Evolutionary conservation across 495 filamentous ascomycete species (phyloP).

Genomic region (Hapsidospora chrysogenum): DNA sequence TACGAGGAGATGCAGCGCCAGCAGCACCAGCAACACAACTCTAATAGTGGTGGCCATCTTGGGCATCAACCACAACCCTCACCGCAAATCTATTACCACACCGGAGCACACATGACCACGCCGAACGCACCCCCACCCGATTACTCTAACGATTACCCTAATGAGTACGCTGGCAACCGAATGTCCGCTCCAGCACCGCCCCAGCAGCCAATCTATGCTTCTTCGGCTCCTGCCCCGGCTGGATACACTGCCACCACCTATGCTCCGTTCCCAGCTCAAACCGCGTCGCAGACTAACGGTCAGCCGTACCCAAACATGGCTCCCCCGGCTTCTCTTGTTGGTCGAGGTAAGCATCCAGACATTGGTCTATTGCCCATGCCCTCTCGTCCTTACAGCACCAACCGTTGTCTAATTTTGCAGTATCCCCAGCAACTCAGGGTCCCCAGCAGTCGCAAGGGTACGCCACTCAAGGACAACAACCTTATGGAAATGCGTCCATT

Average conservation of each 20-base stretch:
- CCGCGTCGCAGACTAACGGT: too few species aligned
- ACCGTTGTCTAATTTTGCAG: constrained; percentile 37
- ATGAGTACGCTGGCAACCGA: not conserved
- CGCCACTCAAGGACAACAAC: constrained; percentile 14
- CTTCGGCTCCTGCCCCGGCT: not conserved
- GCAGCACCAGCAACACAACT: too few species aligned
- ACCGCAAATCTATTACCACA: constrained; percentile 1
- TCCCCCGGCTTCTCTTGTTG: constrained; percentile 19
- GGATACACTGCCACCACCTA: constrained; percentile 12
- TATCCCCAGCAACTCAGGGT: constrained; percentile 30
- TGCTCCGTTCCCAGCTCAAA: too few species aligned
- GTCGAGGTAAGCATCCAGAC: constrained; percentile 34
- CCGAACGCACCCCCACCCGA: constrained; percentile 1
- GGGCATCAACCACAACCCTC: constrained; percentile 1
- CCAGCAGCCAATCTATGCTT: constrained; percentile 2
- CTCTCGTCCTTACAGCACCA: too few species aligned
- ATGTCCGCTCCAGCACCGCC: constrained; percentile 7
- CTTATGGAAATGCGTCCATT: constrained; percentile 17
- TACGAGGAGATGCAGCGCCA: too few species aligned
- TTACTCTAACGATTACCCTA: too few species aligned
- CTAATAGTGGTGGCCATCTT: too few species aligned
- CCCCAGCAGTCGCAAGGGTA: constrained; percentile 14
- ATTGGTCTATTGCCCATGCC: too few species aligned
- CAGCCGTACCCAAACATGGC: constrained; percentile 17
- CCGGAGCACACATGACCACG: constrained; percentile 6